These are phyloP conservation scores for Tolypocladium tropicale DNA, from an alignment of 2,329 filamentous ascomycete species.

Conservation along the genomic window DNA sequence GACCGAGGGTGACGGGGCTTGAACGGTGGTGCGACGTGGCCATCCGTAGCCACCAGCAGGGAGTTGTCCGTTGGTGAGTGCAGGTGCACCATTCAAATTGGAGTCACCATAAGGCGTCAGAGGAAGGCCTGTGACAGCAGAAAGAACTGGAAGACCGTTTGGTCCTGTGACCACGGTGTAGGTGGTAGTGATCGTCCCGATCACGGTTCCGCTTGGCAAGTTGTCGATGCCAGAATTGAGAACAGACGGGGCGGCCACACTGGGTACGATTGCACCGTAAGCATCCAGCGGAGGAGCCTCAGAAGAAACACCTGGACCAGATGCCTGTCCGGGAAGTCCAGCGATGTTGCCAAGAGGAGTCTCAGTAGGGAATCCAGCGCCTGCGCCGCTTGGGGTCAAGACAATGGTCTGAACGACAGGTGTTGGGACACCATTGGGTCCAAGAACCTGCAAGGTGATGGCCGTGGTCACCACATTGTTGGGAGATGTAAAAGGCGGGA, in stretches of 20 bases:
- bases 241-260: conserved; percentile 6
- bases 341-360: conserved; percentile 7
- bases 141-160: conserved; percentile 10
- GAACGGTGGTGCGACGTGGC: conserved; percentile 8
- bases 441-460: conserved; percentile 20
- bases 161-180: conserved; percentile 14
- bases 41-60: conserved; percentile 13
- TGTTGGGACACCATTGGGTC: conserved; percentile 19
- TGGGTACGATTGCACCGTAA: conserved; percentile 11
- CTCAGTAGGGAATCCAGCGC: conserved; percentile 8
- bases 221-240: conserved; percentile 11
- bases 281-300: conserved; percentile 13
- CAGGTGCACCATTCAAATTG: conserved; percentile 6
- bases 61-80: conserved; percentile 5
- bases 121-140: conserved; percentile 8
- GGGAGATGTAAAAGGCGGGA: conserved; percentile 6
- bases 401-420: conserved; percentile 22
- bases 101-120: conserved; percentile 7
- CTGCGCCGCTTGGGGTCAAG: conserved; percentile 12
- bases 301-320: conserved; percentile 7
- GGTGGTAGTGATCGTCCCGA: conserved; percentile 12
- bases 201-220: conserved; percentile 10
- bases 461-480: conserved; percentile 12
- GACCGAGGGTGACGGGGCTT: conserved; percentile 13
- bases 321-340: conserved; percentile 6